These are phyloP conservation scores for Ophiostoma sp. DNA, from an alignment of 2,329 filamentous ascomycete genomes.

Conservation along the genomic window DNA sequence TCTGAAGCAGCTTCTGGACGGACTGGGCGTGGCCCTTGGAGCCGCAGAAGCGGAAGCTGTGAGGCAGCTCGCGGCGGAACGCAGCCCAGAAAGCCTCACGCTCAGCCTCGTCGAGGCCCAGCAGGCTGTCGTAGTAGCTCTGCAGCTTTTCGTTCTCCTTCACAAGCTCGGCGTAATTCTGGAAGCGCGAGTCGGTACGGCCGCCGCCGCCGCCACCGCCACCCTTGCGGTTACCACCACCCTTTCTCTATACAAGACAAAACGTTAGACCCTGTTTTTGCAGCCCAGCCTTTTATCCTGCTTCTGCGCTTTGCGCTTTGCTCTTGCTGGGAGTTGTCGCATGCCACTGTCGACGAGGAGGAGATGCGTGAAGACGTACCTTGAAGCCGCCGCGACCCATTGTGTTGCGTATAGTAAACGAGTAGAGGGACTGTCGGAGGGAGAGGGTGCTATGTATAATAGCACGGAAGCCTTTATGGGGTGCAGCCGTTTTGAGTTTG, in stretches of 20 bases:
- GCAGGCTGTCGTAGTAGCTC: conserved; percentile 74
- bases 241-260: conserved; percentile 28
- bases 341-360: background rate
- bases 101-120: conserved; percentile 67
- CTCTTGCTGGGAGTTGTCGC: background rate
- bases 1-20: conserved; percentile 81
- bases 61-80: conserved; percentile 79
- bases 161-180: conserved; percentile 54
- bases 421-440: background rate
- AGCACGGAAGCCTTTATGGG: background rate
- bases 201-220: conserved; percentile 32
- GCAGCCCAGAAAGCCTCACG: conserved; percentile 76
- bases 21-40: conserved; percentile 92
- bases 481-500: background rate
- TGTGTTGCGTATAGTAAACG: background rate
- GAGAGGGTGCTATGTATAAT: background rate
- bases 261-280: background rate
- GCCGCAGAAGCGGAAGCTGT: conserved; percentile 95
- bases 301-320: background rate
- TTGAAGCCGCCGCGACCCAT: conserved; percentile 28
- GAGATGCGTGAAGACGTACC: conserved; percentile 15
- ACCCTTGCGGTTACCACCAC: conserved; percentile 33
- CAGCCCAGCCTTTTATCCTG: background rate
- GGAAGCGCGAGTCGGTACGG: conserved; percentile 38
- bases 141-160: conserved; percentile 84